Percentiles rank a stretch among this genome's conserved stretches.
These are phyloP conservation scores for Pyronema domesticum DNA, from an alignment of 495 filamentous ascomycete species.

Conservation along the genomic window DNA sequence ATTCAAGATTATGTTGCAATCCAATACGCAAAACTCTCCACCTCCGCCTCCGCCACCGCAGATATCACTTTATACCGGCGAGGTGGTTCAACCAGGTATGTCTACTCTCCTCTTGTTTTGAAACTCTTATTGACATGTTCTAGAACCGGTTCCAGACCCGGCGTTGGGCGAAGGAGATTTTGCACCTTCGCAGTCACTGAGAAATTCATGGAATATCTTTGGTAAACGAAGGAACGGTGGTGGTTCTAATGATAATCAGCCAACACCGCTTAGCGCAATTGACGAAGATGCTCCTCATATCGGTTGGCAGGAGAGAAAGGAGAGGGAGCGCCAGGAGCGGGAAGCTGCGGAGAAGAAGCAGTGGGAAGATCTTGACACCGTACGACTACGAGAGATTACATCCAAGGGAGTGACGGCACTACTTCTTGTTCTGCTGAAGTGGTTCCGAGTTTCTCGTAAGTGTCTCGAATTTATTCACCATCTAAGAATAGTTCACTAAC, in stretches of 20 bases:
- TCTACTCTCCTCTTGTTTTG: neutral
- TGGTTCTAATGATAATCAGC: slow-evolving; percentile 2
- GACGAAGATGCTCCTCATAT: neutral
- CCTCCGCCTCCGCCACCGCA: slow-evolving; percentile 11
- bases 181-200: slow-evolving; percentile 8
- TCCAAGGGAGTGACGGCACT: slow-evolving; percentile 79
- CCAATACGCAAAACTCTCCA: slow-evolving; percentile 41
- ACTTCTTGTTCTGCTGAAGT: slow-evolving; percentile 72
- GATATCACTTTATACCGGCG: slow-evolving; percentile 1
- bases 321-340: slow-evolving; percentile 9
- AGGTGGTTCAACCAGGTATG: neutral
- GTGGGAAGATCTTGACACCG: slow-evolving; percentile 59
- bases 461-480: slow-evolving; percentile 6
- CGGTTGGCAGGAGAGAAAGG: slow-evolving; percentile 10
- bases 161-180: slow-evolving; percentile 11
- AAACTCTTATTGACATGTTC: neutral
- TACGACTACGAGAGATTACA: slow-evolving; percentile 66
- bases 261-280: neutral
- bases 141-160: slow-evolving; percentile 4
- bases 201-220: slow-evolving; percentile 19
- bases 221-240: slow-evolving; percentile 6
- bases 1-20: slow-evolving; percentile 65
- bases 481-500: neutral
- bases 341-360: slow-evolving; percentile 18
- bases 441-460: slow-evolving; percentile 91